Conservation (phyloP, 2,329 filamentous ascomycete species). For the Lasiodiplodia hormozganensis region DNA sequence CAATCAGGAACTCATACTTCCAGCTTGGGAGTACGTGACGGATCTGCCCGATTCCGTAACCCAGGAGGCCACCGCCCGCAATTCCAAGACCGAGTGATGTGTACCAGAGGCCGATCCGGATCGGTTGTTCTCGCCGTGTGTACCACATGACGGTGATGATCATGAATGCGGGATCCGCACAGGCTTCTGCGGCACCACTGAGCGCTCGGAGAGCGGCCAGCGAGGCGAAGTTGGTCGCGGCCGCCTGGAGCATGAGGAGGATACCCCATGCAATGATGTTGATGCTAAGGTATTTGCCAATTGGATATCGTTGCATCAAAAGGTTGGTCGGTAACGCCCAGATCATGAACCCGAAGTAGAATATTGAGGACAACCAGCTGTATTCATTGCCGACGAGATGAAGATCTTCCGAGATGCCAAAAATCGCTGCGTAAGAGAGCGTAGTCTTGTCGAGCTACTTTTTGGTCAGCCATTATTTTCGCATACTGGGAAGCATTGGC, state of each 20-base stretch:
- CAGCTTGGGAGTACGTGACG: slow-evolving; percentile 50
- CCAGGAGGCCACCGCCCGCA: slow-evolving; percentile 62
- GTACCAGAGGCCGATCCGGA: slow-evolving; percentile 62
- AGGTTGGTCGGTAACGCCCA: not conserved
- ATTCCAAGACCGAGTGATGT: slow-evolving; percentile 63
- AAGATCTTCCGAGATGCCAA: slow-evolving; percentile 30
- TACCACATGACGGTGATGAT: slow-evolving; percentile 69
- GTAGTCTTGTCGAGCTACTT: slow-evolving; percentile 65
- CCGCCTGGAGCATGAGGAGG: slow-evolving; percentile 67
- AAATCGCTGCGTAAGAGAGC: slow-evolving; percentile 44
- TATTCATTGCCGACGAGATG: slow-evolving; percentile 30
- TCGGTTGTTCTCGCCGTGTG: slow-evolving; percentile 63
- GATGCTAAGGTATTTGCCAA: slow-evolving; percentile 55
- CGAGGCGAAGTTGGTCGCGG: slow-evolving; percentile 64
- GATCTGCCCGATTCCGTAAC: slow-evolving; percentile 66
- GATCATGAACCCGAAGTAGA: slow-evolving; percentile 21
- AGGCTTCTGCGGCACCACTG: slow-evolving; percentile 73
- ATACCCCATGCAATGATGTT: slow-evolving; percentile 61
- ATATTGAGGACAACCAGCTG: slow-evolving; percentile 30
- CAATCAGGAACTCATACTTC: slow-evolving; percentile 30
- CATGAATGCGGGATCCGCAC: slow-evolving; percentile 52
- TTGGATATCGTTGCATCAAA: slow-evolving; percentile 49
- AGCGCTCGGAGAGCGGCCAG: slow-evolving; percentile 68
- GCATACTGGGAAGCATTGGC: not conserved
- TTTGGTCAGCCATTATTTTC: not conserved